These are phyloP conservation scores for Pyropia yezoensis DNA, from an alignment of 23 red algal species.

Conservation along the genomic window DNA sequence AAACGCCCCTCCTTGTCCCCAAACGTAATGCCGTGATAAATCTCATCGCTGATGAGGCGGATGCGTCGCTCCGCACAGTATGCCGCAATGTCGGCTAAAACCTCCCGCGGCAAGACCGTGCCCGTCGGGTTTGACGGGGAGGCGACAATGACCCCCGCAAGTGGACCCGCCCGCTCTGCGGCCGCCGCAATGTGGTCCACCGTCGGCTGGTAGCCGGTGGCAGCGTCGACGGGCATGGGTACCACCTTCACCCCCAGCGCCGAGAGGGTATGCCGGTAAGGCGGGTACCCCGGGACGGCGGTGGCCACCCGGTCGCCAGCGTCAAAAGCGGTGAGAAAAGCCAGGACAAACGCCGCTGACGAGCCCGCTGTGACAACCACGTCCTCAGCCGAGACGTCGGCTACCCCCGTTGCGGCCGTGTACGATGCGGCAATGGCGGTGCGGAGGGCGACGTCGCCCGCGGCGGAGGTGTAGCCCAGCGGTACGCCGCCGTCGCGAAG, in stretches of 20 bases:
- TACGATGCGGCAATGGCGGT: conserved; percentile 23
- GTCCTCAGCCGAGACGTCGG: background rate
- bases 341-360: conserved; percentile 21
- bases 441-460: conserved; percentile 6
- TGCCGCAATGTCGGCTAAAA: conserved; percentile 3
- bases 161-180: background rate
- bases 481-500: background rate
- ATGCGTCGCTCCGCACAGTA: conserved; percentile 11
- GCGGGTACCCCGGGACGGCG: conserved; percentile 30
- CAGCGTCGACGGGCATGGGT: conserved; percentile 2
- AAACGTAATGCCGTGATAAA: conserved; percentile 40
- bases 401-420: conserved; percentile 1
- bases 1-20: too few species aligned
- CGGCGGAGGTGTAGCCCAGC: conserved; percentile 27
- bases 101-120: background rate
- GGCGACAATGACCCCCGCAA: conserved; percentile 25
- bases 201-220: conserved; percentile 21
- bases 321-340: conserved; percentile 26
- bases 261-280: conserved; percentile 24
- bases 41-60: conserved; percentile 30
- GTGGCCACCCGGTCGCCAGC: conserved; percentile 25
- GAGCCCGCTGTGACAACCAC: conserved; percentile 19
- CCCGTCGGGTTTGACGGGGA: conserved; percentile 52
- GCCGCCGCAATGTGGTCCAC: background rate
- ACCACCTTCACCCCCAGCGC: conserved; percentile 24